Base-by-base conservation (phyloP, 1,139 yeast genomes). In the Saccharomycopsis hybrid region DNA sequence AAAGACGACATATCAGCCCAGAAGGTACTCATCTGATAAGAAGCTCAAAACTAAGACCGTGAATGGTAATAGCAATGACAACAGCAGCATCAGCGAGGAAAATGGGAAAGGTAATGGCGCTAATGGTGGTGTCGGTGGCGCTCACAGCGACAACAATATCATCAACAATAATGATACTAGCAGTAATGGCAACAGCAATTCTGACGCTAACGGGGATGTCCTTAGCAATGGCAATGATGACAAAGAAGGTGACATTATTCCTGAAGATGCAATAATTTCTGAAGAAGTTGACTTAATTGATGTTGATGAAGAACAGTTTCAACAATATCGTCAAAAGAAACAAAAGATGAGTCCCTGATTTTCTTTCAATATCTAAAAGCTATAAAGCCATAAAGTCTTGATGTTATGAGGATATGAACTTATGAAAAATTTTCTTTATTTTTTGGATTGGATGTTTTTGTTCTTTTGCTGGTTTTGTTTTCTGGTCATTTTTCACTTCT, bases 281-380 rank as follows among this genome's bases (percentile, higher is more conserved):
- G 47, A 44, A 18, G 43, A 37, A 30, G 48, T 45, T 8, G 38
- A 18, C 3, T 31, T 40, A 18, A 36, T 39, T 18, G 48, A 40
- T 31, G 41, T 45, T 24, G 48, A 45, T 25, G 44, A 45, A 29
- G n/a, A 5, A 24, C 37, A 38, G 5, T 45, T 9, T 24, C 18
- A 31, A n/a, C 43, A 39, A 24, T 39, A 31, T 35, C n/a, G 44
- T 8, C 29, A n/a, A 24, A 43, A 43, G 13, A 13, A 36, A 33
- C 31, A 18, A n/a, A 30, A 31, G 43, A 32, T 32, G 35, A 11
- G 35, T 8, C n/a, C n/a, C 18, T 36, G 35, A 31, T 31, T 31
- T 18, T 18, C 18, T 18, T 32, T 32, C 35, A 8, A 32, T 32
- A 32, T 32, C 18, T 18, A 18, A 18, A 18, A 18, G 18, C 18